These are phyloP conservation scores for Hemileia vastatrix DNA, from an alignment of 1,284 basidiomycete species.

Conservation along the genomic window DNA sequence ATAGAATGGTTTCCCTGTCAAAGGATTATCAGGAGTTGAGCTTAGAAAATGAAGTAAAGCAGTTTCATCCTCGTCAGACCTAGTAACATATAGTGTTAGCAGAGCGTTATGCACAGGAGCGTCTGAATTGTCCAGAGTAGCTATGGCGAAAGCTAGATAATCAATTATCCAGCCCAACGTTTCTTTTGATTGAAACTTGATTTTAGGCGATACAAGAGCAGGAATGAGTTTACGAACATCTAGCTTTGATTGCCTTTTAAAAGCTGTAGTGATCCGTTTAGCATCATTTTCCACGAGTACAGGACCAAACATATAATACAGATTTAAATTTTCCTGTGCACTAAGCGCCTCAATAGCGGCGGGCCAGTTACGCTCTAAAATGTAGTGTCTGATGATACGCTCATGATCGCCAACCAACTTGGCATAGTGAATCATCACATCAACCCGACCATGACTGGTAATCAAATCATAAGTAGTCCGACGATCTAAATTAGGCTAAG, in stretches of 20 bases:
- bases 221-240: slow-evolving; percentile 80
- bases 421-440: slow-evolving; percentile 86
- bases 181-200: slow-evolving; percentile 41
- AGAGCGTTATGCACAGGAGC: slow-evolving; percentile 88
- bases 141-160: slow-evolving; percentile 49
- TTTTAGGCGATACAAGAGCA: slow-evolving; percentile 68
- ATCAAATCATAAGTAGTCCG: slow-evolving; percentile 84
- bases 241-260: slow-evolving; percentile 69
- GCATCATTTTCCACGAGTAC: slow-evolving; percentile 77
- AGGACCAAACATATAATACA: slow-evolving; percentile 87
- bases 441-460: slow-evolving; percentile 79
- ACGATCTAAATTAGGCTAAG: slow-evolving; percentile 67
- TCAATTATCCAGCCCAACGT: slow-evolving; percentile 3
- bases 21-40: slow-evolving; percentile 68
- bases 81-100: slow-evolving; percentile 68
- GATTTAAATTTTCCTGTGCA: slow-evolving; percentile 54
- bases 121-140: slow-evolving; percentile 70
- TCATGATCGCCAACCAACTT: slow-evolving; percentile 68
- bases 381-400: slow-evolving; percentile 83
- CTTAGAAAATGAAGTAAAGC: slow-evolving; percentile 75
- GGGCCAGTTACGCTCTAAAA: slow-evolving; percentile 80
- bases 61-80: slow-evolving; percentile 57
- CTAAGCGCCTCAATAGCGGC: slow-evolving; percentile 81
- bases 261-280: slow-evolving; percentile 80
- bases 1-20: slow-evolving; percentile 80